Base-by-base conservation (phyloP, 2,329 filamentous ascomycete species). In the Fusarium mexicanum region DNA sequence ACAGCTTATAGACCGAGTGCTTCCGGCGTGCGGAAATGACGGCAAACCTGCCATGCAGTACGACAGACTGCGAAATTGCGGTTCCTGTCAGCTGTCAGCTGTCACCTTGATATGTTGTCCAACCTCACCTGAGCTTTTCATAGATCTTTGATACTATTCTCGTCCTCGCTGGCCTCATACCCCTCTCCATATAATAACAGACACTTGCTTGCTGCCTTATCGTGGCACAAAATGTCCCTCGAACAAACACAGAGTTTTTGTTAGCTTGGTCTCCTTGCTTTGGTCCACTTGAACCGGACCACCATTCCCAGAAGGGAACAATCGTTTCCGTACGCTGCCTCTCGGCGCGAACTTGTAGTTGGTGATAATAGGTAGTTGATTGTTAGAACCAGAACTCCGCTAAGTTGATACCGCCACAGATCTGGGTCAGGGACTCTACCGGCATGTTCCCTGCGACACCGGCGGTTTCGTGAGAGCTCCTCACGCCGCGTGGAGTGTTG, bases 71-170 rank as follows among this genome's bases (percentile, higher is more conserved):
- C 64, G 31, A 71, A 46, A 67, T 61, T 71, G 29, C 58, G 40
- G 46, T 47, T 62, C n/a, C 37, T 46, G 55, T 47, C 47, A 60
- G 33, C 54, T 69, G 50, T 63, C 54, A 38, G 38, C 51, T 55
- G 37, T 55, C 53, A 50, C 41, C 11, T 46, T 53, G 31, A 57
- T 38, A 40, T n/a, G 51, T 31, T 53, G 66, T 71, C n/a, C 40
- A 22, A 74, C 59, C 24, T 65, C 50, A 70, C 31, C 48, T 46
- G 40, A 57, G 46, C 41, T 68, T 67, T 50, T 50, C 54, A 61
- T 68, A 24, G 37, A 22, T 43, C 40, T 8, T 22, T 53, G 67
- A 62, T 72, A 22, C 72, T 74, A 75, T 74, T 73, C 41, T 69
- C 29, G 58, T 74, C 37, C 38, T 44, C 35, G 22, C 54, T 41